Evolutionary conservation across 1,284 basidiomycete genomes (phyloP), one percentile per base, ranked within the genome.

Genomic region (Lignosus rhinocerotis): DNA sequence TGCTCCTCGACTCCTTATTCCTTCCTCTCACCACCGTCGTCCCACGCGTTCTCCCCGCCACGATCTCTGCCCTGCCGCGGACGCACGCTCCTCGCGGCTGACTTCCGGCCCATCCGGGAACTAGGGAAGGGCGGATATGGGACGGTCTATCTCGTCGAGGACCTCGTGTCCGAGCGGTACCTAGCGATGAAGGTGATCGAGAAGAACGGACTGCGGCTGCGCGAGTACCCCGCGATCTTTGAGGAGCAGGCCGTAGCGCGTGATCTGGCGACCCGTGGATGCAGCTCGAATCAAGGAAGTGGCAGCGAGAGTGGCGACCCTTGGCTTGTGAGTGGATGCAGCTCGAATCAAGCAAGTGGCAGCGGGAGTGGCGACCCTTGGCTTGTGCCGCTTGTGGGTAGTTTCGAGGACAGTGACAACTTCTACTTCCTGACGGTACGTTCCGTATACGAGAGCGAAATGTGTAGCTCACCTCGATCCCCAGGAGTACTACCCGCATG

Each of bases 361-460:
- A 31, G 21, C 19, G 36, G 41, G 17, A 12, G 14, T 10, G 11
- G 38, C n/a, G 42, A 39, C 3, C 34, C 61, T 16, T 55, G 59
- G 44, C 58, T 67, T 34, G 58, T 64, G 6, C 55, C 61, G 19
- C 62, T 70, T 12, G 49, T 61, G 10, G 69, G 61, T 4, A 67
- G 67, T 52, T 72, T 70, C 46, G 65, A 70, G 34, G 70, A 72
- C 51, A 56, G 45, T 34, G 67, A 63, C 36, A 66, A 80, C 75
- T 65, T 73, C 64, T 67, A 69, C 66, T 53, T 69, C 55, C 52
- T 69, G 30, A 67, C 65, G 63, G 69, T 70, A 41, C 21, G 67
- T 25, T 19, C 11, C 10, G 4, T 45, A 5, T 11, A 5, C 12
- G 43, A 30, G 43, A 14, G 16, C n/a, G 19, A 19, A 12, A 12